These are phyloP conservation scores for Novakomyces olei DNA, from an alignment of 805 yeast species.

Conservation along the genomic window DNA sequence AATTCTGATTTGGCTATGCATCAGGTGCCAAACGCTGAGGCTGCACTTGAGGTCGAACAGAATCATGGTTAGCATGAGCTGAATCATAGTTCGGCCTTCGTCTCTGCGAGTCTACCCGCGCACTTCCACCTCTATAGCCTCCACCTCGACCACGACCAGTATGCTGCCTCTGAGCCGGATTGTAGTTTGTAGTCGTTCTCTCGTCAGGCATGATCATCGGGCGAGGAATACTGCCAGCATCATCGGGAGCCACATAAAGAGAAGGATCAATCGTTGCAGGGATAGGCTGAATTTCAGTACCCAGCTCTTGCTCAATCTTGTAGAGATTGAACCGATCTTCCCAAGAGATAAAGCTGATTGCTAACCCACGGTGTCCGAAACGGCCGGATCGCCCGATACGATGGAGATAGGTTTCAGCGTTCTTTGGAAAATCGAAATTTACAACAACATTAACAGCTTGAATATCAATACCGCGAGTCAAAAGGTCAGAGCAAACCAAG, in stretches of 20 bases:
- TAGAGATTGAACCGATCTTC: constrained; percentile 82
- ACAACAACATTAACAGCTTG: constrained; percentile 97
- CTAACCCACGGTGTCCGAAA: constrained; percentile 94
- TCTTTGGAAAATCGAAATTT: constrained; percentile 95
- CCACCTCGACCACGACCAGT: constrained; percentile 1
- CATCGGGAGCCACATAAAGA: constrained; percentile 65
- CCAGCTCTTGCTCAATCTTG: constrained; percentile 89
- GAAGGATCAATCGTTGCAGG: constrained; percentile 81
- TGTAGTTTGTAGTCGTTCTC: constrained; percentile 3
- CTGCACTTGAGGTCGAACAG: neutral
- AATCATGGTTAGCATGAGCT: neutral
- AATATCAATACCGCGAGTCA: constrained; percentile 96
- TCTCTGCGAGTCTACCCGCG: neutral
- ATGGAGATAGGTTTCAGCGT: constrained; percentile 91
- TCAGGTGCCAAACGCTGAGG: neutral
- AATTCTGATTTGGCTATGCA: no score
- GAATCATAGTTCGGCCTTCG: constrained; percentile 1
- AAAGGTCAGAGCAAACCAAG: constrained; percentile 83
- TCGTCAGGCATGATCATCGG: constrained; percentile 53
- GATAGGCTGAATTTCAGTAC: constrained; percentile 91
- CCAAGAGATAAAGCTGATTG: constrained; percentile 91
- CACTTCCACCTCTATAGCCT: neutral
- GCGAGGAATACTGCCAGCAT: constrained; percentile 48
- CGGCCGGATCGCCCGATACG: constrained; percentile 98
- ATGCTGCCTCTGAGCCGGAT: constrained; percentile 8